Percentiles rank a stretch among this genome's conserved stretches.
phyloP scores from a whole-genome alignment of 2,329 filamentous ascomycete genomes.

The Mariannaea sp. region DNA sequence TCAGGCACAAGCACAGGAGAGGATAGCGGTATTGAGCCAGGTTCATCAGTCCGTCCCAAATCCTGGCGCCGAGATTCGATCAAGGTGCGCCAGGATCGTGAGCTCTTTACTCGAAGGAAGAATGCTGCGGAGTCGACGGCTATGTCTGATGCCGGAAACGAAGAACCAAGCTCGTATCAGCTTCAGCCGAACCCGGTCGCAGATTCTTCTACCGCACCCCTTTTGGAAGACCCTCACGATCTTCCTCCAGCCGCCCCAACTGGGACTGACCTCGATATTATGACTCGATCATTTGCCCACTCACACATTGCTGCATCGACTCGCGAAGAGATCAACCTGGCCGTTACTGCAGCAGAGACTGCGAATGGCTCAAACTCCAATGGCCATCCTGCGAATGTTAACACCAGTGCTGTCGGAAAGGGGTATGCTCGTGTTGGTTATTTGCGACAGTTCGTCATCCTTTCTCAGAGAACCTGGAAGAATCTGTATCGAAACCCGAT shows the following conservation, averaged over 20 bases:
- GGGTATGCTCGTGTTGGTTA: slow-evolving; percentile 84
- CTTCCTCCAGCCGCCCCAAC: slow-evolving; percentile 62
- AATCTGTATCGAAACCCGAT: slow-evolving; percentile 98
- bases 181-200: slow-evolving; percentile 54
- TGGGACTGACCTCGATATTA: slow-evolving; percentile 78
- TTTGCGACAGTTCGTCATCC: slow-evolving; percentile 80
- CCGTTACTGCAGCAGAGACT: slow-evolving; percentile 65
- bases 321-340: slow-evolving; percentile 76
- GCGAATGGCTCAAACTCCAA: slow-evolving; percentile 69
- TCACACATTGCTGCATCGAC: slow-evolving; percentile 79
- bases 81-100: slow-evolving; percentile 82
- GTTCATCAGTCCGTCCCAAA: slow-evolving; percentile 66
- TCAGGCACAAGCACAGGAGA: slow-evolving; percentile 77
- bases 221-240: slow-evolving; percentile 72
- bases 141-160: slow-evolving; percentile 60
- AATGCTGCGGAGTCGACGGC: slow-evolving; percentile 66
- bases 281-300: slow-evolving; percentile 75
- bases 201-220: slow-evolving; percentile 57
- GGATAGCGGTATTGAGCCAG: slow-evolving; percentile 64
- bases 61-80: slow-evolving; percentile 78
- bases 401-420: slow-evolving; percentile 67
- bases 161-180: slow-evolving; percentile 57
- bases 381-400: slow-evolving; percentile 56
- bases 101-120: slow-evolving; percentile 83
- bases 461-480: slow-evolving; percentile 91